Conservation (phyloP, 768 basidiomycete species). For the Russula emetica region DNA sequence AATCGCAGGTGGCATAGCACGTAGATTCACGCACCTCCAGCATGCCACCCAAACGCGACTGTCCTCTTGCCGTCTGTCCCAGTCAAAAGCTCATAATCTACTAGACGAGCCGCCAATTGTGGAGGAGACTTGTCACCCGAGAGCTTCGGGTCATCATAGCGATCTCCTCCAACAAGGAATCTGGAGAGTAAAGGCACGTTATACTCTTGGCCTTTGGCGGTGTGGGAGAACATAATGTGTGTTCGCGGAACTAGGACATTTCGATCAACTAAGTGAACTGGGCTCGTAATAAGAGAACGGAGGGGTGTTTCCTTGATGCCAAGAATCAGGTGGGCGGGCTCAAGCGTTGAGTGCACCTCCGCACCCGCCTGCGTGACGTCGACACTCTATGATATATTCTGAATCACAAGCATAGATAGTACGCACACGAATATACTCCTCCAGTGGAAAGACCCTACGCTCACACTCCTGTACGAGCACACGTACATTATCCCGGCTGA, state of each 20-base stretch:
- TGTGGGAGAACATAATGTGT: conserved; percentile 91
- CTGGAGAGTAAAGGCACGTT: conserved; percentile 73
- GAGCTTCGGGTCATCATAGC: conserved; percentile 13
- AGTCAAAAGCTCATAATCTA: conserved; percentile 85
- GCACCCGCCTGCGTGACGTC: conserved; percentile 66
- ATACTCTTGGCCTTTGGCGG: conserved; percentile 80
- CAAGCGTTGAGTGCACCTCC: conserved; percentile 49
- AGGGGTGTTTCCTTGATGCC: conserved; percentile 90
- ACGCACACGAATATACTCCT: conserved; percentile 63
- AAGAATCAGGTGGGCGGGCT: conserved; percentile 65
- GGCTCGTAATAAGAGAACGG: conserved; percentile 49
- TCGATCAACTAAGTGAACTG: conserved; percentile 34
- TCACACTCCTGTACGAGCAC: conserved; percentile 77
- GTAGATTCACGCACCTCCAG: conserved; percentile 59
- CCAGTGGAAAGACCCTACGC: conserved; percentile 62
- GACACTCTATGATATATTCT: background rate
- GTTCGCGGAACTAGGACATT: conserved; percentile 47
- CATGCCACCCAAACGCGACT: conserved; percentile 90
- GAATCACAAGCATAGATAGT: conserved; percentile 1
- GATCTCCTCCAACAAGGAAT: conserved; percentile 41
- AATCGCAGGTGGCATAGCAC: background rate
- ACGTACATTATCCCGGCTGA: conserved; percentile 49
- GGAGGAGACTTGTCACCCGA: conserved; percentile 2
- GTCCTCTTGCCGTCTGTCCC: conserved; percentile 61
- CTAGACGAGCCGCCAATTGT: conserved; percentile 45